Evolutionary conservation across 1,284 basidiomycete genomes (phyloP).

Genomic region (Cutaneotrichosporon cavernicola): DNA sequence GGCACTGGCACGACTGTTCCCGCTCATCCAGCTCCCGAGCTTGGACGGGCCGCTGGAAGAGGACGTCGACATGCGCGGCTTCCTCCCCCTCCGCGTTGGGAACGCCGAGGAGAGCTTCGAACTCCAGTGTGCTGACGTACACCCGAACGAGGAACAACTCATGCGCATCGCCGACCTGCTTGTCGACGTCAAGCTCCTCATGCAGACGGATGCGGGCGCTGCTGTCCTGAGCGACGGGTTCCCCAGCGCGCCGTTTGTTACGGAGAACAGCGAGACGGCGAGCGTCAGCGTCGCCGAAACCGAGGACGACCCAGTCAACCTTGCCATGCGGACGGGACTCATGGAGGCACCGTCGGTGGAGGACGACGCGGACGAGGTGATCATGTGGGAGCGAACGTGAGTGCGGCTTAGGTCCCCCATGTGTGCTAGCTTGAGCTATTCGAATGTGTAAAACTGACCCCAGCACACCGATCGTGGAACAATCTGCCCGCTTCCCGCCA

Average conservation of each 20-base stretch:
- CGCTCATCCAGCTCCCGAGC: slow-evolving; percentile 63
- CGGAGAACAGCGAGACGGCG: slow-evolving; percentile 53
- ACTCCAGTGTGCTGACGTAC: slow-evolving; percentile 45
- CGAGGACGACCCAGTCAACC: slow-evolving; percentile 75
- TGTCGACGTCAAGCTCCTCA: slow-evolving; percentile 63
- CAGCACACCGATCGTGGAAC: slow-evolving; percentile 15
- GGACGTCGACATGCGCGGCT: slow-evolving; percentile 85
- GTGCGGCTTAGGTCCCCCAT: background rate
- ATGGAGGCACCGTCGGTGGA: slow-evolving; percentile 54
- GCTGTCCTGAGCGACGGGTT: slow-evolving; percentile 13
- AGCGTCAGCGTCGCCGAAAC: slow-evolving; percentile 69
- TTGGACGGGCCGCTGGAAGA: slow-evolving; percentile 76
- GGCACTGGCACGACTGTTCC: slow-evolving; percentile 68
- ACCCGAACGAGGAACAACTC: slow-evolving; percentile 91
- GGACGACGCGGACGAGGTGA: slow-evolving; percentile 49
- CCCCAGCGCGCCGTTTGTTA: slow-evolving; percentile 31
- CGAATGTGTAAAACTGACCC: background rate
- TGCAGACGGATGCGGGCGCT: slow-evolving; percentile 30
- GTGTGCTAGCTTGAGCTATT: background rate
- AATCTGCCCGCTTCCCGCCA: background rate
- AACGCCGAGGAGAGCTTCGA: slow-evolving; percentile 34
- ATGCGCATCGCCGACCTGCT: slow-evolving; percentile 89
- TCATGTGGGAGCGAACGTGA: slow-evolving; percentile 39
- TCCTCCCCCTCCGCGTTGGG: slow-evolving; percentile 70
- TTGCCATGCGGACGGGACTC: slow-evolving; percentile 68